Conservation (phyloP, 2,329 filamentous ascomycete species). For the Rhynchosporium agropyri region DNA sequence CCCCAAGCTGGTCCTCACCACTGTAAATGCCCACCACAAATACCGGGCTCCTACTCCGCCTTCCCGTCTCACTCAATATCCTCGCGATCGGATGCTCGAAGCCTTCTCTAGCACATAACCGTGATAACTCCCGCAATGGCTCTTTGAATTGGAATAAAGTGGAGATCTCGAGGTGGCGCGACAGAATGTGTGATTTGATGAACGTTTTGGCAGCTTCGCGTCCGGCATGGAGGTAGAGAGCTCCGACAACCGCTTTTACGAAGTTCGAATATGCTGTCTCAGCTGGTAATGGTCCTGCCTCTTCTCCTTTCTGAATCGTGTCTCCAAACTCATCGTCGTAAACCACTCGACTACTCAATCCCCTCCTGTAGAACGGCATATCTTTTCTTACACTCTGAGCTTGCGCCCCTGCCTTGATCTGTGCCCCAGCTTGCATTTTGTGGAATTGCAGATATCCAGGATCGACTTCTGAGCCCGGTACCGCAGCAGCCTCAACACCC, state of each 20-base stretch:
- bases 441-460: constrained; percentile 85
- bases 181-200: constrained; percentile 80
- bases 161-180: constrained; percentile 74
- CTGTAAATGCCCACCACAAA: constrained; percentile 94
- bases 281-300: constrained; percentile 35
- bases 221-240: constrained; percentile 84
- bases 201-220: constrained; percentile 79
- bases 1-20: constrained; percentile 86
- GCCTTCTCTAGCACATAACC: constrained; percentile 83
- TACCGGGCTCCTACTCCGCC: constrained; percentile 81
- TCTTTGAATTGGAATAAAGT: constrained; percentile 81
- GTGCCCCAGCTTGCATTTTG: constrained; percentile 47
- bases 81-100: constrained; percentile 87
- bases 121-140: constrained; percentile 80
- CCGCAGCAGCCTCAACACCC: constrained; percentile 88
- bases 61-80: constrained; percentile 87
- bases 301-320: constrained; percentile 41
- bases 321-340: constrained; percentile 87
- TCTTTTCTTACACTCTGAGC: constrained; percentile 59
- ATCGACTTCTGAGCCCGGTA: constrained; percentile 88
- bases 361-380: constrained; percentile 60
- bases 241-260: constrained; percentile 80
- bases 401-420: constrained; percentile 47
- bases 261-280: constrained; percentile 69
- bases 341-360: constrained; percentile 75